Evolutionary conservation across 371 early-diverging fungal genomes (phyloP).

Genomic region (Synchytrium microbalum): DNA sequence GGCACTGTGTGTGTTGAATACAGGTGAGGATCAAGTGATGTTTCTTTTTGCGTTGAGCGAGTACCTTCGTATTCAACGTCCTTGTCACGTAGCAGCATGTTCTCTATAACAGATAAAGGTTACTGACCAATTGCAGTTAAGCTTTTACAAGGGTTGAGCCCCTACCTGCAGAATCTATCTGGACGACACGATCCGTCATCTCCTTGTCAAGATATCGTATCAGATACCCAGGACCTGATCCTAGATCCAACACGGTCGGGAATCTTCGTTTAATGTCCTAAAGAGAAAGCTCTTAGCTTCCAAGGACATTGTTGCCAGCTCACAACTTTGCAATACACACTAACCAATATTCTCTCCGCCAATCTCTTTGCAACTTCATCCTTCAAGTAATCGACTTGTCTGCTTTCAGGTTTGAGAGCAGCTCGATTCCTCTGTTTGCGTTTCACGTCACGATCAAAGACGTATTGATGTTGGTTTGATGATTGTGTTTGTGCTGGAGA

Average conservation of each 20-base stretch:
- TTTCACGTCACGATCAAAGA: slow-evolving; percentile 73
- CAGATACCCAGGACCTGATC: slow-evolving; percentile 84
- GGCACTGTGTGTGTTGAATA: slow-evolving; percentile 56
- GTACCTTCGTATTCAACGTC: slow-evolving; percentile 54
- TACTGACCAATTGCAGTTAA: not conserved
- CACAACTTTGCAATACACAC: slow-evolving; percentile 5
- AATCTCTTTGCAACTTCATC: slow-evolving; percentile 85
- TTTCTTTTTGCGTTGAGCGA: not conserved
- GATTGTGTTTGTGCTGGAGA: not conserved
- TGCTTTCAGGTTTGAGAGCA: slow-evolving; percentile 53
- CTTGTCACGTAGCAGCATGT: slow-evolving; percentile 15
- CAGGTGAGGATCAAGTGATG: not conserved
- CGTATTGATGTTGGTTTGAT: slow-evolving; percentile 40
- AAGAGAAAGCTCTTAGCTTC: not conserved
- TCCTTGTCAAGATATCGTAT: slow-evolving; percentile 69
- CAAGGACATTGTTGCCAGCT: too few species aligned
- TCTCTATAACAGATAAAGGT: not conserved
- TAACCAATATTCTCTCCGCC: slow-evolving; percentile 78
- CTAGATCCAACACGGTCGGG: slow-evolving; percentile 78
- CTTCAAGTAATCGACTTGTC: slow-evolving; percentile 82
- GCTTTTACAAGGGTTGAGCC: not conserved
- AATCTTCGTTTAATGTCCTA: slow-evolving; percentile 82
- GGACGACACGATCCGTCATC: slow-evolving; percentile 69
- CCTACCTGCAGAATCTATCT: slow-evolving; percentile 78
- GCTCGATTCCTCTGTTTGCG: slow-evolving; percentile 71